A percentile compares a stretch with the other conserved stretches of the same genome.
These are phyloP conservation scores for Aspergillus funiculosus DNA, from an alignment of 495 filamentous ascomycete genomes.

Conservation along the genomic window DNA sequence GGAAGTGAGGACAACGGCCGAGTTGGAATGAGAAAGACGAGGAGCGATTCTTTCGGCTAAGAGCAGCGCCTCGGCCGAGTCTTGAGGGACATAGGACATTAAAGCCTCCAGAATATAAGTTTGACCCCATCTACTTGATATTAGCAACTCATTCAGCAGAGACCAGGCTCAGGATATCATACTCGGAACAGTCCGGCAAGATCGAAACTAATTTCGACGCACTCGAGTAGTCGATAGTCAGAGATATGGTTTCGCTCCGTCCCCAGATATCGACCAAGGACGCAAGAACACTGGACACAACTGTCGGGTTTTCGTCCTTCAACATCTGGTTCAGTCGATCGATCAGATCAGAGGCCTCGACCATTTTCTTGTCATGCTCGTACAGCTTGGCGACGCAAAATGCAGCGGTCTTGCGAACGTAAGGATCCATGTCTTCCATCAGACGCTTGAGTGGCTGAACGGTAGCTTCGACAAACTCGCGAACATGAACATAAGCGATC, in stretches of 20 bases:
- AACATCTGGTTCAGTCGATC: slow-evolving; percentile 86
- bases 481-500: slow-evolving; percentile 95
- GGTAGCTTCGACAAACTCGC: slow-evolving; percentile 90
- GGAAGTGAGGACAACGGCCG: slow-evolving; percentile 90
- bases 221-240: slow-evolving; percentile 95
- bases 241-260: slow-evolving; percentile 90
- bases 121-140: slow-evolving; percentile 80
- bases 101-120: slow-evolving; percentile 97
- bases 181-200: slow-evolving; percentile 95
- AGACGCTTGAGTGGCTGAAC: slow-evolving; percentile 76
- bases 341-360: slow-evolving; percentile 87
- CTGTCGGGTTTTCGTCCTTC: slow-evolving; percentile 93
- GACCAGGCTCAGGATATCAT: slow-evolving; percentile 27
- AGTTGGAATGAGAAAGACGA: slow-evolving; percentile 92
- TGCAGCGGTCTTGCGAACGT: slow-evolving; percentile 95
- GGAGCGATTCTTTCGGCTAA: slow-evolving; percentile 92
- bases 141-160: slow-evolving; percentile 22
- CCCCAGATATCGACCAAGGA: slow-evolving; percentile 98
- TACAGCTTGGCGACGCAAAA: slow-evolving; percentile 98
- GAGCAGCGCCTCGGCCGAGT: slow-evolving; percentile 76
- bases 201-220: slow-evolving; percentile 98
- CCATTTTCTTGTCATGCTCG: slow-evolving; percentile 86
- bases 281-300: slow-evolving; percentile 90
- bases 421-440: slow-evolving; percentile 84
- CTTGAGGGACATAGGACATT: slow-evolving; percentile 97